Evolutionary conservation across 805 yeast species (phyloP), one percentile per base, ranked within the genome.

Genomic region (Starmerella scarabaei): DNA sequence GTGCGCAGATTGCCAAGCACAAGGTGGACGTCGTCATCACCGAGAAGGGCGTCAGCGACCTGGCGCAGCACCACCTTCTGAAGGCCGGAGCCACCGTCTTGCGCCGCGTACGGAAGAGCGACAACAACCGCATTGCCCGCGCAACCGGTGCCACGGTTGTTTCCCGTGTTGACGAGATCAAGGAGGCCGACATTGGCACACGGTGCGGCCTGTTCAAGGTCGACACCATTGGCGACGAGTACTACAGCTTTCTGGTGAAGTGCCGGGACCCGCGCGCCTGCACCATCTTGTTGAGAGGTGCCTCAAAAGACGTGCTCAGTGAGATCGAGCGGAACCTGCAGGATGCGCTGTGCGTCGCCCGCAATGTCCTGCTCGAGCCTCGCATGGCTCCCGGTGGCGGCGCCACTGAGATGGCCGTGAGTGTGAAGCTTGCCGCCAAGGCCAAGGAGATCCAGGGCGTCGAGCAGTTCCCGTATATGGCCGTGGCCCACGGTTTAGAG

Each of bases 141-240:
- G 95, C 94, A 31, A 83, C 95, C 7, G 98, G 98, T 44, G 98
- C 99, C 29, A 83, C 94, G 11, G 84, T 91, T 55, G 96, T 91
- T 36, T 88, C 86, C 64, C 75, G 97, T 57, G 76, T 85, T 39
- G 98, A 91, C 62, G 98, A 91, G 62, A 68, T 91, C 61, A 80
- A 80, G 57, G 96, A 86, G 60, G 54, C 79, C 3, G 98, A 91
- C 57, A 68, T 91, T 36, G 99, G 99, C 53, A 73, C 78, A 23
- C 68, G 69, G 54, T 88, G 97, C 67, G 94, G 94, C 12, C 65
- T 79, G 49, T 91, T 91, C 68, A 81, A 85, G 55, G 91, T 91
- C 38, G 94, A 88, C 61, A 70, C 83, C 49, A 88, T 91, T 54
- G 99, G 98, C 49, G 98, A 91, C 63, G 99, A 91, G 66, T 91